Evolutionary conservation across 169 alveolate species (phyloP), one percentile per base, ranked within the genome.

Genomic region (Theileria annulata): DNA sequence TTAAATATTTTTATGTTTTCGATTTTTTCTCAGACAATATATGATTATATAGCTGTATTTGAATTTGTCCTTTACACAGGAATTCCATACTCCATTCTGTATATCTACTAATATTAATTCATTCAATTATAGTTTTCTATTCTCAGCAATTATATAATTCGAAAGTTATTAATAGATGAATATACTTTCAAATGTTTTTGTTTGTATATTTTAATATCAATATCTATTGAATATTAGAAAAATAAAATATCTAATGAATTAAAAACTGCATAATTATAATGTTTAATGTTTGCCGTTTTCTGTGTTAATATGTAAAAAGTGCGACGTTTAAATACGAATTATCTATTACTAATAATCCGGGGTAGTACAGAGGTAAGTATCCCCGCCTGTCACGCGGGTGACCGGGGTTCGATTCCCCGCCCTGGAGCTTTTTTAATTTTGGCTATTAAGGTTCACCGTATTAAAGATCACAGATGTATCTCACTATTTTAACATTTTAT

Each of bases 331-430:
- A 37, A 68, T 35, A 74, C 3, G 71, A 28, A 60, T 25, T 42
- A 37, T 23, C 23, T 13, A 9, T 21, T 25, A 0, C 17, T 0
- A 59, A 31, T 31, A 71, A 87, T 90, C 94, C 94, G 94, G 87
- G 87, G 91, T 90, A 90, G 94, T 90, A 90, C 85, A 90, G 94
- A 71, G 94, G 94, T 88, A 19, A 90, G 94, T 90, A 90, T 90
- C 91, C 90, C 94, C 92, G 94, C 94, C 94, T 90, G 94, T 90
- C 94, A 90, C 94, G 94, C 94, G 92, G 94, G 90, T 87, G 94
- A 90, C 94, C 94, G 93, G 94, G 94, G 94, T 90, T 90, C 94
- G 91, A 90, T 90, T 90, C 94, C 94, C 94, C 93, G 94, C 91
- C 87, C 87, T 90, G 94, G 94, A 90, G 94, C 79, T 75, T 81